These are phyloP conservation scores for Cladophialophora chaetospira DNA, from an alignment of 2,329 filamentous ascomycete species.

Conservation along the genomic window DNA sequence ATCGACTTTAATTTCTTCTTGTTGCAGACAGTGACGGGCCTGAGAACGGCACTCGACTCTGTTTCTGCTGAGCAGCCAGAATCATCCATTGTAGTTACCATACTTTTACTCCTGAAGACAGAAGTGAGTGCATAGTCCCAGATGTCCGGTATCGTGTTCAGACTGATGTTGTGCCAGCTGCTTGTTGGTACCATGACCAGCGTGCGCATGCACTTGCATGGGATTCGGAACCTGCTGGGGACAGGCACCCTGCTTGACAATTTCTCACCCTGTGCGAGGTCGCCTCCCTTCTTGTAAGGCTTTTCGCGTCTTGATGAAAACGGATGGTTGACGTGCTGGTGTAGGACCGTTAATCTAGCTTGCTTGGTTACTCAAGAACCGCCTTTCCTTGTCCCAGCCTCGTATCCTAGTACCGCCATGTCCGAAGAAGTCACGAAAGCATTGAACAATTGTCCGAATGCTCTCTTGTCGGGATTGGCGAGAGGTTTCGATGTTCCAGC, in stretches of 20 bases:
- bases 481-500: not conserved
- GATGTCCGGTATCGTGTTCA: not conserved
- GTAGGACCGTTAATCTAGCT: not conserved
- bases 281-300: not conserved
- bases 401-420: not conserved
- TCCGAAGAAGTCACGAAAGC: not conserved
- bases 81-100: not conserved
- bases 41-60: not conserved
- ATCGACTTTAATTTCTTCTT: not conserved
- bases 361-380: not conserved
- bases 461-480: not conserved
- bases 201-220: not conserved
- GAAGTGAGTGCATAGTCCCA: not conserved
- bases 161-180: not conserved
- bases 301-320: not conserved
- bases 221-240: not conserved
- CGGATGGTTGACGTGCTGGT: not conserved
- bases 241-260: not conserved
- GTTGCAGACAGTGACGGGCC: not conserved
- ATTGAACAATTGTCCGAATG: not conserved
- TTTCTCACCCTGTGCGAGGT: not conserved
- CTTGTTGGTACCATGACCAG: not conserved
- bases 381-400: not conserved
- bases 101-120: not conserved
- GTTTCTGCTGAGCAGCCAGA: not conserved